Conservation (phyloP, 2,329 filamentous ascomycete species). For the Beauveria medogensis region DNA sequence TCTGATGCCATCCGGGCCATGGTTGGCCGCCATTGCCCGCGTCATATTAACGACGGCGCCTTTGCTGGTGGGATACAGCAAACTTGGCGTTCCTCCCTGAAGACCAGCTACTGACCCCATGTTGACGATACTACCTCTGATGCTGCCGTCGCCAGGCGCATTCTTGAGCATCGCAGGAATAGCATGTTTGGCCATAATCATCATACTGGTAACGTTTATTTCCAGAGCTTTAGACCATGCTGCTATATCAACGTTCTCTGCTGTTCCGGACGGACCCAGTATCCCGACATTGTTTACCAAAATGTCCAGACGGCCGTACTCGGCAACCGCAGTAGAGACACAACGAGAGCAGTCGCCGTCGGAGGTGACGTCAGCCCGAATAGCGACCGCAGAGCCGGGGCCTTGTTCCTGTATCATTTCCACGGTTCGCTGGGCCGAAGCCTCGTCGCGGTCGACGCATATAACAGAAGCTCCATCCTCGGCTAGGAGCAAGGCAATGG, state of each 20-base stretch:
- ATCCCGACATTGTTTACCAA: conserved; percentile 33
- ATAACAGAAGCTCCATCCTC: conserved; percentile 50
- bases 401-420: conserved; percentile 38
- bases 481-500: conserved; percentile 50
- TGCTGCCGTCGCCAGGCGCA: conserved; percentile 25
- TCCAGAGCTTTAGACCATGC: conserved; percentile 49
- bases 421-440: conserved; percentile 44
- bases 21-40: conserved; percentile 42
- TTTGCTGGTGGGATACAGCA: conserved; percentile 40
- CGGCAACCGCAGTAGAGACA: conserved; percentile 32
- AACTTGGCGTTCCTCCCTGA: conserved; percentile 35
- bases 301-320: conserved; percentile 43
- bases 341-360: conserved; percentile 40
- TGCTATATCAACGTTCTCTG: conserved; percentile 51
- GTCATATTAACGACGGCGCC: conserved; percentile 45
- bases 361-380: conserved; percentile 46
- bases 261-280: conserved; percentile 49
- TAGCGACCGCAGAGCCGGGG: conserved; percentile 32
- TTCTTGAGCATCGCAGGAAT: conserved; percentile 54
- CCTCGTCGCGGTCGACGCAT: conserved; percentile 46
- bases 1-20: conserved; percentile 35
- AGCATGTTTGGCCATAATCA: conserved; percentile 53
- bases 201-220: conserved; percentile 58
- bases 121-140: conserved; percentile 49
- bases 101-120: conserved; percentile 54